A percentile compares a stretch with the other conserved stretches of the same genome.
Evolutionary conservation across 1,139 yeast genomes (phyloP).

Genomic region (Nadsonia starkeyi-henricii): DNA sequence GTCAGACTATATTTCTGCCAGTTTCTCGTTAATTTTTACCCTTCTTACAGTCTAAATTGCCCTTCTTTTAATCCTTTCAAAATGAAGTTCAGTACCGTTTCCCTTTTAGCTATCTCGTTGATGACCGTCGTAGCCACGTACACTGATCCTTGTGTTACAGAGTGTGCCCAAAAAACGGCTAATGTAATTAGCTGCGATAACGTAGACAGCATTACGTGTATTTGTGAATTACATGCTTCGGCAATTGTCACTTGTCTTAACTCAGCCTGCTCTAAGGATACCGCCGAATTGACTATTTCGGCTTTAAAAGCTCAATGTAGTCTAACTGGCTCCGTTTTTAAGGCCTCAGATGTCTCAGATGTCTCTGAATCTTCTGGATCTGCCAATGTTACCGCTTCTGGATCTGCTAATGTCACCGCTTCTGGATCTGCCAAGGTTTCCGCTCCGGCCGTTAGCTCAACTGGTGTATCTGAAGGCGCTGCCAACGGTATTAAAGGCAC

Average conservation of each 20-base stretch:
- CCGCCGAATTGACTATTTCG: conserved; percentile 39
- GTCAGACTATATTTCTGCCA: background rate
- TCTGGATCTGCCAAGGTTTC: no score
- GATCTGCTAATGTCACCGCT: no score
- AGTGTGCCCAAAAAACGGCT: no score
- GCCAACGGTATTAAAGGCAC: background rate
- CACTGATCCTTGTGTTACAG: no score
- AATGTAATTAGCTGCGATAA: no score
- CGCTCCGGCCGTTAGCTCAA: no score
- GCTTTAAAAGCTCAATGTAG: conserved; percentile 33
- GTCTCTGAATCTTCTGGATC: no score
- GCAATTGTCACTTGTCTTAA: conserved; percentile 47
- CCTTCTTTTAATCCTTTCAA: background rate
- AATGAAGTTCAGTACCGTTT: conserved; percentile 4
- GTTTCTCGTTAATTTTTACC: background rate
- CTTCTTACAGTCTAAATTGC: background rate
- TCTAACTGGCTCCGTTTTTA: no score
- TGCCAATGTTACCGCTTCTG: no score
- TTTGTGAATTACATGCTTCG: conserved; percentile 39
- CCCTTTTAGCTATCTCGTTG: conserved; percentile 2
- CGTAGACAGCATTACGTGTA: conserved; percentile 51
- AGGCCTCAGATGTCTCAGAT: no score
- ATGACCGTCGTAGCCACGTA: conserved; percentile 21
- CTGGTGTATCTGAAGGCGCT: background rate
- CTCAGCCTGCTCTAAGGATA: conserved; percentile 49